Evolutionary conservation across 2,329 filamentous ascomycete genomes (phyloP).

Genomic region (Myriosclerotinia duriaeana): DNA sequence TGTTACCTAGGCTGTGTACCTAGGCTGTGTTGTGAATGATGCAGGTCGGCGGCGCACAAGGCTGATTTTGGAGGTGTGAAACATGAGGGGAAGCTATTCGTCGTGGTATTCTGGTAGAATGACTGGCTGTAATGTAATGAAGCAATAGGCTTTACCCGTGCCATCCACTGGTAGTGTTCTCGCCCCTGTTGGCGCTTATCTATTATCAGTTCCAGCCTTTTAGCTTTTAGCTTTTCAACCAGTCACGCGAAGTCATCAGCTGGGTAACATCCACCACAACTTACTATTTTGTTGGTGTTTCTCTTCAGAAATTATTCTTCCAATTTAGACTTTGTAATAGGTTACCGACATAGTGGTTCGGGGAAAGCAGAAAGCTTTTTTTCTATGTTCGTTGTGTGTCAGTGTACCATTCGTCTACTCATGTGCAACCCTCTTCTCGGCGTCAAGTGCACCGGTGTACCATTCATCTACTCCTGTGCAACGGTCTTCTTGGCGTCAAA

Average conservation of each 20-base stretch:
- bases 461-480: background rate
- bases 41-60: constrained; percentile 16
- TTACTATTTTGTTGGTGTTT: constrained; percentile 3
- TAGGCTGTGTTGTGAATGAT: constrained; percentile 9
- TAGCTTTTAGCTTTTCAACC: background rate
- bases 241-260: constrained; percentile 21
- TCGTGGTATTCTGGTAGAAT: constrained; percentile 15
- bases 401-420: background rate
- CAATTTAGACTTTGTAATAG: background rate
- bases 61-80: constrained; percentile 20
- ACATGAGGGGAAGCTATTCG: constrained; percentile 11
- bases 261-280: background rate
- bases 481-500: no score
- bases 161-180: constrained; percentile 8
- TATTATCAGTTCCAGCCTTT: background rate
- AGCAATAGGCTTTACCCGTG: no score
- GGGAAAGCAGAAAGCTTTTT: background rate
- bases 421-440: no score
- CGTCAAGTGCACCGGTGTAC: background rate
- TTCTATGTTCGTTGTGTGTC: background rate
- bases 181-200: constrained; percentile 19
- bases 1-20: constrained; percentile 6
- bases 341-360: constrained; percentile 9
- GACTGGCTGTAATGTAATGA: constrained; percentile 14
- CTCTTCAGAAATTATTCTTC: background rate